Evolutionary conservation across 768 basidiomycete genomes (phyloP).

Genomic region (Hypholoma sublateritium): DNA sequence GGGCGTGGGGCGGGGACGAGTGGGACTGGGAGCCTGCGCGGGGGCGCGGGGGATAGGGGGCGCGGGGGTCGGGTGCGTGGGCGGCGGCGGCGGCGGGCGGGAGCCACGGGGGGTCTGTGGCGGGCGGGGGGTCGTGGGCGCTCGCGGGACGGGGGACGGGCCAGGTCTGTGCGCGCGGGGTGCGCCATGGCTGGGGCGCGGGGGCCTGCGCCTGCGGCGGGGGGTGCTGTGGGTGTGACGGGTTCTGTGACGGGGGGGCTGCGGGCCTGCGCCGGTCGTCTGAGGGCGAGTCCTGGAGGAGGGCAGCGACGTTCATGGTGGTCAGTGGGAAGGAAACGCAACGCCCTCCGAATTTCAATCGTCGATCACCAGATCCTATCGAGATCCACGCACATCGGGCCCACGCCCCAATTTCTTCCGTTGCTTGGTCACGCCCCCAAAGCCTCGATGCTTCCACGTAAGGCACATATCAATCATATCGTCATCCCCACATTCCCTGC

Average conservation of each 20-base stretch:
- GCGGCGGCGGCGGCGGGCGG: background rate
- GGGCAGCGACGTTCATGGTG: conserved; percentile 66
- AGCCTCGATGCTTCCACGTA: background rate
- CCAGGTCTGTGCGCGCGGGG: background rate
- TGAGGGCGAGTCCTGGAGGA: conserved; percentile 70
- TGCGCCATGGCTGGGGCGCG: background rate
- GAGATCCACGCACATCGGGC: conserved; percentile 12
- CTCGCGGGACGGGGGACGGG: conserved; percentile 2
- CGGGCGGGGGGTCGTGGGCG: background rate
- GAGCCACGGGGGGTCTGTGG: conserved; percentile 3
- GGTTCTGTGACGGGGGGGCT: background rate
- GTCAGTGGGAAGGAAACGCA: conserved; percentile 12
- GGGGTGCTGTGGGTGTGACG: background rate
- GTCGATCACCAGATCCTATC: conserved; percentile 24
- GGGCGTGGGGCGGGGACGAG: background rate
- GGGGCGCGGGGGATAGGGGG: conserved; percentile 9
- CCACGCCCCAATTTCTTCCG: background rate
- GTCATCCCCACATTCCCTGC: too few species aligned
- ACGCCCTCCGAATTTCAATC: conserved; percentile 15
- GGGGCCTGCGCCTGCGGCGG: background rate
- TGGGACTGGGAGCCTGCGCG: conserved; percentile 14
- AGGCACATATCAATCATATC: too few species aligned
- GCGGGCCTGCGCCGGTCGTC: conserved; percentile 39
- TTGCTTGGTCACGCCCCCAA: background rate
- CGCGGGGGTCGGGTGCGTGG: conserved; percentile 17